Percentiles rank a stretch among this genome's conserved stretches.
phyloP scores from a whole-genome alignment of 1,139 yeast genomes.

The Pichia sp. region DNA sequence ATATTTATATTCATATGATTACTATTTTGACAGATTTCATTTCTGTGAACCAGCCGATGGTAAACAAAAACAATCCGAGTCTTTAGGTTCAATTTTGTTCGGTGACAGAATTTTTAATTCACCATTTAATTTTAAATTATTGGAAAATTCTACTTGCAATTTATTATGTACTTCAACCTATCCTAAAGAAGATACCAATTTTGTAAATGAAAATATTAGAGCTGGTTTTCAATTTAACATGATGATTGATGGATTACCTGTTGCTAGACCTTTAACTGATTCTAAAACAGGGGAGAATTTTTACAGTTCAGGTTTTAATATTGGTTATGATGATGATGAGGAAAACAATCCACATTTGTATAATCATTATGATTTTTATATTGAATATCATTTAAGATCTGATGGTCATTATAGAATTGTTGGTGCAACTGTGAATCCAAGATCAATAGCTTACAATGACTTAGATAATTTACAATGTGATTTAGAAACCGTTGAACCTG shows the following conservation, averaged over 20 bases:
- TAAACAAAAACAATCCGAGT: conserved; percentile 73
- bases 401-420: conserved; percentile 75
- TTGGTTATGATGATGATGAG: conserved; percentile 60
- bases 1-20: conserved; percentile 71
- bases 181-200: conserved; percentile 58
- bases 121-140: conserved; percentile 77
- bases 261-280: conserved; percentile 59
- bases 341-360: conserved; percentile 43
- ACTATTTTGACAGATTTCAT: conserved; percentile 77
- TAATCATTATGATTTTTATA: conserved; percentile 72
- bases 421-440: conserved; percentile 75
- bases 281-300: conserved; percentile 51
- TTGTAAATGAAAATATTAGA: conserved; percentile 69
- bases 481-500: conserved; percentile 32
- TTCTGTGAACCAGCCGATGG: conserved; percentile 75
- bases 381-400: conserved; percentile 80
- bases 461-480: conserved; percentile 35
- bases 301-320: conserved; percentile 75
- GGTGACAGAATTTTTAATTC: conserved; percentile 95
- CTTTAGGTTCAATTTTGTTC: conserved; percentile 85
- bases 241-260: conserved; percentile 94
- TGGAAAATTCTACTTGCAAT: conserved; percentile 62
- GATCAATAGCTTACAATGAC: conserved; percentile 47
- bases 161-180: conserved; percentile 56
- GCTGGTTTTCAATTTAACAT: conserved; percentile 87